Evolutionary conservation across 169 alveolate species (phyloP), one percentile per base, ranked within the genome.

Genomic region (Eimeria maxima): DNA sequence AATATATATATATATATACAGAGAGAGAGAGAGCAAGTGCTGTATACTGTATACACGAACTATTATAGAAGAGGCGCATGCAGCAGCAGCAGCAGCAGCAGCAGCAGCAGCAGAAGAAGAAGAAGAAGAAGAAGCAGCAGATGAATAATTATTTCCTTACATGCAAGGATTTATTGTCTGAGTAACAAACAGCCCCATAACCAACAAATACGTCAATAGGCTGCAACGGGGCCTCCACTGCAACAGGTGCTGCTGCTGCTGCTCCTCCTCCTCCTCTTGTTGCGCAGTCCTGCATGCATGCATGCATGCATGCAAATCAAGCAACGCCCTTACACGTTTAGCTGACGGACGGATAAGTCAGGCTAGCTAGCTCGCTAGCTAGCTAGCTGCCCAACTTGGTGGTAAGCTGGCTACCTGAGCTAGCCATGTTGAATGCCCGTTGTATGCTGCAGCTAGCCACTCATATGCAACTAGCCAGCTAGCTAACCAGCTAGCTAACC

Each of bases 201-300:
- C 88, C 88, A 22, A 76, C 88, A 76, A 76, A 76, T 11, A 76
- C 88, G 44, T 42, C 13, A 14, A 42, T 33, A 22, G 88, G 88
- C 33, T n/a, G 88, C 63, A 33, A 63, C 60, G 88, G 60, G 7
- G 88, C 60, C 88, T 76, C 88, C 16, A 76, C 27, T 11, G 27
- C 57, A 44, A 8, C 10, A 11, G 88, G 88, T 5, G 63, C 88
- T 38, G 27, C 60, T 20, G 60, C n/a, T n/a, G n/a, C n/a, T n/a
- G n/a, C n/a, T n/a, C n/a, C n/a, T n/a, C n/a, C n/a, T n/a, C n/a
- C n/a, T n/a, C n/a, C 4, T 44, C 50, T 76, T 22, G 88, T 10
- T 13, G 88, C 50, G 42, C 29, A 22, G 44, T 76, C 88, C 88
- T 76, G 88, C 81, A 38, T 71, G 47, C 57, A 50, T n/a, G 14